Base-by-base conservation (phyloP, 1,139 yeast species). In the Hansenula sp. region DNA sequence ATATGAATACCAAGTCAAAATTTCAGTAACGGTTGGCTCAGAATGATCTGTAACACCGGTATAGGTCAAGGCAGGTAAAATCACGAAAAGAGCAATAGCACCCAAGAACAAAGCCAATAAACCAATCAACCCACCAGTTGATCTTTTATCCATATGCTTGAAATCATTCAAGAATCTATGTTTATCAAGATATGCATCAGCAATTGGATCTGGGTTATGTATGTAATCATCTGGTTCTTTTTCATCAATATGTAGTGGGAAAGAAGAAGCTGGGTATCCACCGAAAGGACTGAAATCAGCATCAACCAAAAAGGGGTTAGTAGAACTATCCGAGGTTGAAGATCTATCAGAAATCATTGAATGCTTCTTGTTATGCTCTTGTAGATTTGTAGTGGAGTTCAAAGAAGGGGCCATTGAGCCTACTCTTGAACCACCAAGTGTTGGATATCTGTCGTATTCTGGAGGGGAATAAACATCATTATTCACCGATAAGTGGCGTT, bases 181-280 rank as follows among this genome's bases (percentile, higher is more conserved):
- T 49, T 77, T 80, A 52, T 87, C 94, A 55, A 82, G 78, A 49
- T 81, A 76, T 17, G 94, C 95, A 63, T 90, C 97, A 39, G 77
- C 81, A 34, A 89, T 84, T 10, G 96, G 96, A 61, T 90, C 96
- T 1, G 96, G 97, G 63, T 90, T 90, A 65, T 90, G 97, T 51
- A 90, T 63, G 59, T 87, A 89, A 62, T 90, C 97, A 66, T 90
- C 97, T 3, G 88, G 84, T 65, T 90, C 97, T 64, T 86, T 86
- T 57, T 90, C 97, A 47, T 89, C 96, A 51, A 90, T 79, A 54
- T 79, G 82, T 44, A 90, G 68, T 0, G 96, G 96, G 68, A 90
- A 90, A 1, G 89, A 79, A 6, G 87, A 73, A 5, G 96, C 93
- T 2, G 97, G 96, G 62, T 87, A 90, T 11, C 96, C 97, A 44